Conservation (phyloP, 345 rosid genomes). For the Schrenkiella parvula region DNA sequence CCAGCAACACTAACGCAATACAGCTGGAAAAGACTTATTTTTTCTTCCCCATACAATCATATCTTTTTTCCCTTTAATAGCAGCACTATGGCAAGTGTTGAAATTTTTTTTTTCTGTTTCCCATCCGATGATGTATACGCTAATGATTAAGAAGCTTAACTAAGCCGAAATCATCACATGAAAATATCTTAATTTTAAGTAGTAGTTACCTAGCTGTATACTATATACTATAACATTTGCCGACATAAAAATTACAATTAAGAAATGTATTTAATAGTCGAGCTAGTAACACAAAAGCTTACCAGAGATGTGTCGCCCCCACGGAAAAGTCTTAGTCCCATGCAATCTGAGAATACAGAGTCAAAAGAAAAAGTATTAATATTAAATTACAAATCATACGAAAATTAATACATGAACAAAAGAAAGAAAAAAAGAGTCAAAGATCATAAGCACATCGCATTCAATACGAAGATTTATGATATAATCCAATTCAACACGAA, state of each 20-base stretch:
- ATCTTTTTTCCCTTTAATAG: slow-evolving; percentile 6
- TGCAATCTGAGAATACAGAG: slow-evolving; percentile 53
- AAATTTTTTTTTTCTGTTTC: not conserved
- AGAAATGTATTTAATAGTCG: not conserved
- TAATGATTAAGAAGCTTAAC: slow-evolving; percentile 10
- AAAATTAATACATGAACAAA: not conserved
- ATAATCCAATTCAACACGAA: not conserved
- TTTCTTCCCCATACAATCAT: slow-evolving; percentile 15
- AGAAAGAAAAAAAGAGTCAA: not conserved
- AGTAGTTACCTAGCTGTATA: not conserved
- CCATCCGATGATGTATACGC: not conserved
- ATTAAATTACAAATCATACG: slow-evolving; percentile 3
- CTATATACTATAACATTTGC: not conserved
- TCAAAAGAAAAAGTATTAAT: slow-evolving; percentile 17
- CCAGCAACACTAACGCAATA: slow-evolving; percentile 25
- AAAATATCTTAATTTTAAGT: slow-evolving; percentile 1
- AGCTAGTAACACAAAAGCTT: slow-evolving; percentile 27
- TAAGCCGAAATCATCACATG: slow-evolving; percentile 7
- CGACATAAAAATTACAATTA: slow-evolving; percentile 11
- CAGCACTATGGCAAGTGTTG: slow-evolving; percentile 26
- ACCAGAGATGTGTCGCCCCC: slow-evolving; percentile 69
- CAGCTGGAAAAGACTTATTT: slow-evolving; percentile 28
- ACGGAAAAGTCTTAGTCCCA: slow-evolving; percentile 57
- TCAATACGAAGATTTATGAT: slow-evolving; percentile 13
- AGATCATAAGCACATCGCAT: slow-evolving; percentile 21